phyloP scores from a whole-genome alignment of 352 stramenopile species.

The Detonula confervacea region DNA sequence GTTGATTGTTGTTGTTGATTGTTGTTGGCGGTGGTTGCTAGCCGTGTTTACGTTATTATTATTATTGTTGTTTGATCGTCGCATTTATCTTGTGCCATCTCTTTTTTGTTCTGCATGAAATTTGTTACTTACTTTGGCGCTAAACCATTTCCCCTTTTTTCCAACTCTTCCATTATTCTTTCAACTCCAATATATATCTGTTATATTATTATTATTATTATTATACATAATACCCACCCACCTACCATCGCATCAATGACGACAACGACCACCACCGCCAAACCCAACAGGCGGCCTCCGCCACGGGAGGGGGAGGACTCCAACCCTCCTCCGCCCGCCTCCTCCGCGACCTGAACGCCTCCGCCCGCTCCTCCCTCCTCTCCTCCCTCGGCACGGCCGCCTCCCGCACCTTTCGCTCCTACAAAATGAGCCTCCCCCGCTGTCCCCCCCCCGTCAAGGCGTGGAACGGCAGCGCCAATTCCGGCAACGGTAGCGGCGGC shows the following conservation, averaged over 20 bases:
- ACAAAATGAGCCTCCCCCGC: constrained; percentile 57
- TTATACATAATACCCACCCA: too few relatives aligned
- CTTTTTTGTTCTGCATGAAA: too few relatives aligned
- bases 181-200: too few relatives aligned
- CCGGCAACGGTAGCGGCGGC: background rate
- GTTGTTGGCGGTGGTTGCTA: background rate
- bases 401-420: constrained; percentile 52
- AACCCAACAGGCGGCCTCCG: background rate
- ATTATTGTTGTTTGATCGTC: background rate
- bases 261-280: background rate
- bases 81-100: too few relatives aligned
- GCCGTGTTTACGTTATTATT: background rate
- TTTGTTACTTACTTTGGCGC: too few relatives aligned
- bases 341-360: constrained; percentile 43
- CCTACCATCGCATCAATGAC: background rate
- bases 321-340: constrained; percentile 43
- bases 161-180: too few relatives aligned
- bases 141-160: too few relatives aligned
- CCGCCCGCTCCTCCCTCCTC: constrained; percentile 27
- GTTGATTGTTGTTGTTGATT: background rate
- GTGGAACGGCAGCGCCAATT: constrained; percentile 4
- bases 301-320: background rate
- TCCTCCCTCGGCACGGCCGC: constrained; percentile 51
- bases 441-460: constrained; percentile 29
- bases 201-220: too few relatives aligned